Evolutionary conservation across 306 rosid species (phyloP).

Genomic region (Prunus davidiana): DNA sequence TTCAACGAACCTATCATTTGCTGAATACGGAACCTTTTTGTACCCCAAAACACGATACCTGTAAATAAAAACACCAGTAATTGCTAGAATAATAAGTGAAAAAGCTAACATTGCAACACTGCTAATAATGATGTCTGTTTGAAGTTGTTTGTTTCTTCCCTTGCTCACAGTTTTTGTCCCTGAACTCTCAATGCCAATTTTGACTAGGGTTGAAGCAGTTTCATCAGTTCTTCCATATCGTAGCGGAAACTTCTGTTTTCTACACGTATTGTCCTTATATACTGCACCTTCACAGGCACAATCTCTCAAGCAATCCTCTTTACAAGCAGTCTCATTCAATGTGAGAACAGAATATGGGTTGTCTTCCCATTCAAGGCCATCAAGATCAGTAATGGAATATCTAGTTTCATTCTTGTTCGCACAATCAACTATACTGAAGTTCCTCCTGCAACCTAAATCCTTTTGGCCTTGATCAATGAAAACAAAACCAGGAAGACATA

Average conservation of each 20-base stretch:
- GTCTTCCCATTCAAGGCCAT: slow-evolving; percentile 1
- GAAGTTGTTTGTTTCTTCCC: background rate
- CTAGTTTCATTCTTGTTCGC: background rate
- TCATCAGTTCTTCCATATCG: background rate
- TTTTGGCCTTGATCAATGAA: slow-evolving; percentile 2
- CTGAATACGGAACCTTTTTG: background rate
- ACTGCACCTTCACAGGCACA: slow-evolving; percentile 19
- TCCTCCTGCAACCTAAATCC: slow-evolving; percentile 24
- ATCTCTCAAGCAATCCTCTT: slow-evolving; percentile 13
- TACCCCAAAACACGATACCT: slow-evolving; percentile 3
- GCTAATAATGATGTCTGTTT: background rate
- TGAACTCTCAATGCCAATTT: background rate
- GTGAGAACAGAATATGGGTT: background rate
- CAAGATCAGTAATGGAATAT: background rate
- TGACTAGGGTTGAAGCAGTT: background rate
- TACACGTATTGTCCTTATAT: background rate
- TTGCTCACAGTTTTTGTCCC: background rate
- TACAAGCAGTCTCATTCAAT: background rate
- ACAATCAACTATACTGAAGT: slow-evolving; percentile 3
- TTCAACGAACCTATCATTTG: background rate
- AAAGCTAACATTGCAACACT: slow-evolving; percentile 6
- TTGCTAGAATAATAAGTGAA: slow-evolving; percentile 3
- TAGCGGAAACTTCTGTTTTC: slow-evolving; percentile 13
- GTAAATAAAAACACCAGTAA: background rate
- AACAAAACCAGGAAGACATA: slow-evolving; percentile 20